Percentiles rank a stretch among this genome's conserved stretches.
phyloP scores from a whole-genome alignment of 345 rosid genomes.

The Geranium rotundifolium region DNA sequence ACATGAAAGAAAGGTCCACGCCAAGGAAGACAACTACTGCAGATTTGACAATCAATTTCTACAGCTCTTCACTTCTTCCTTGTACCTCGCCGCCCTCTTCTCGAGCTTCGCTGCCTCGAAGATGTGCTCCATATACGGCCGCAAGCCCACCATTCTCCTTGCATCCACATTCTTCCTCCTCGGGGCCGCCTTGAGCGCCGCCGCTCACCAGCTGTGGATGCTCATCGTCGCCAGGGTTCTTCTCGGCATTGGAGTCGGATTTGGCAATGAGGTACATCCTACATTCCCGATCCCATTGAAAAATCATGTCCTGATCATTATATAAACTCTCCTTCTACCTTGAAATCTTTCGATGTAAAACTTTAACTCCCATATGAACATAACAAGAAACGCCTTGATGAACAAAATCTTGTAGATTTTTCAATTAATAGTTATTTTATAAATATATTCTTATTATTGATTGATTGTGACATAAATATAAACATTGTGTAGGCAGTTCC shows the following conservation, averaged over 20 bases:
- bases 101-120: constrained; percentile 39
- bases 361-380: no score
- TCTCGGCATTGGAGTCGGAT: constrained; percentile 60
- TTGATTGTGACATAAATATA: neutral
- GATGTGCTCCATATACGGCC: constrained; percentile 29
- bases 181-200: constrained; percentile 44
- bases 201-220: constrained; percentile 35
- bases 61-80: constrained; percentile 72
- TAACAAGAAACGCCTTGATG: no score
- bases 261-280: constrained; percentile 52
- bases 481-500: constrained; percentile 49
- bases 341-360: no score
- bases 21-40: constrained; percentile 61
- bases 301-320: neutral
- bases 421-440: neutral
- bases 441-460: neutral
- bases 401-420: no score
- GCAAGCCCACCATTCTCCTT: constrained; percentile 36
- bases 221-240: constrained; percentile 46
- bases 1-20: constrained; percentile 45
- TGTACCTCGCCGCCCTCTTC: constrained; percentile 57
- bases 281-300: neutral
- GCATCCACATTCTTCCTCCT: constrained; percentile 54
- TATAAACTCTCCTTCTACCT: no score
- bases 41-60: constrained; percentile 46